Conservation (phyloP, 1,284 basidiomycete genomes). For the Trametes polyzona region DNA sequence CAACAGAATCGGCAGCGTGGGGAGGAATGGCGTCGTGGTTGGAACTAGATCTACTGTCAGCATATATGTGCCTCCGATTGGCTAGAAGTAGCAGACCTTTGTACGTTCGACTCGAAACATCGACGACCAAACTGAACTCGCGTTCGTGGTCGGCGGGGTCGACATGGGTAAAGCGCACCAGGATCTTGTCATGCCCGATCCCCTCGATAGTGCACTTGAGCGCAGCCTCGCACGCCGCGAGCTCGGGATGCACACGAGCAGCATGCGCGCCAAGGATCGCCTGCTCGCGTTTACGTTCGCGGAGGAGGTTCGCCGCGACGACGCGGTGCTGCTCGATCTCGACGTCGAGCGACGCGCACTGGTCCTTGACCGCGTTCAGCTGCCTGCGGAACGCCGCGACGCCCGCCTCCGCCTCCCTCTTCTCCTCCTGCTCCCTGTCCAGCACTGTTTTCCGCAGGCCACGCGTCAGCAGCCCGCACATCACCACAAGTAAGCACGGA, state of each 20-base stretch:
- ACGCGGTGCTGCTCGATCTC: constrained; percentile 74
- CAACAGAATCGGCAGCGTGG: constrained; percentile 63
- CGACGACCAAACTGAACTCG: constrained; percentile 79
- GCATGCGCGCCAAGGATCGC: constrained; percentile 63
- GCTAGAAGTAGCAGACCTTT: constrained; percentile 53
- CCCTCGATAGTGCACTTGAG: constrained; percentile 76
- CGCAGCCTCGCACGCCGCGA: constrained; percentile 59
- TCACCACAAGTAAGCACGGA: not conserved
- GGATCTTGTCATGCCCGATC: constrained; percentile 70
- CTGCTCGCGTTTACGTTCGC: constrained; percentile 74
- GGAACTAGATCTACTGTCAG: constrained; percentile 50
- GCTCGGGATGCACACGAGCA: constrained; percentile 57
- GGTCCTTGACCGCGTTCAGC: constrained; percentile 60
- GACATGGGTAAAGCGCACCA: constrained; percentile 73
- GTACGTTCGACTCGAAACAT: constrained; percentile 65
- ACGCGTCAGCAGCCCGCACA: no score
- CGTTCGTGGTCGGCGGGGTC: constrained; percentile 57
- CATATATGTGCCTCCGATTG: constrained; percentile 1
- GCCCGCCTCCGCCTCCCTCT: constrained; percentile 67
- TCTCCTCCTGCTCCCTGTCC: constrained; percentile 70
- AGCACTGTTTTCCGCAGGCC: no score
- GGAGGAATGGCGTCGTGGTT: constrained; percentile 67
- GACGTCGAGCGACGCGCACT: constrained; percentile 56
- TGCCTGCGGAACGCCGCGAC: constrained; percentile 66
- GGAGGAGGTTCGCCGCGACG: constrained; percentile 57